Base-by-base conservation (phyloP, 1,284 basidiomycete species). In the Agroathelia rolfsii region DNA sequence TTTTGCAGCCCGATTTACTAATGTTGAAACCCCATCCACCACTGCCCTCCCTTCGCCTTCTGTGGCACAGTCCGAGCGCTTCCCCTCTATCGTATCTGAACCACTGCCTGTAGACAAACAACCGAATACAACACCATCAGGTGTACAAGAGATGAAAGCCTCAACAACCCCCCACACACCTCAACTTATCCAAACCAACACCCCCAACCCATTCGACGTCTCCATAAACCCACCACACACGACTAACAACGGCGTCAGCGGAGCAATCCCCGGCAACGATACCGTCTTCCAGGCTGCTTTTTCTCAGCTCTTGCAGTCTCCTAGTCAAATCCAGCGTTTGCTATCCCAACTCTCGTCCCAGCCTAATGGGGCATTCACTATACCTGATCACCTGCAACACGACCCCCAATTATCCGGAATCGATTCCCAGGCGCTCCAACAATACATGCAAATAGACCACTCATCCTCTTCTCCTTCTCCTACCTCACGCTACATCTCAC, bases 261-360 rank as follows among this genome's bases (percentile, higher is more conserved):
- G n/a, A n/a, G n/a, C n/a, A n/a, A n/a, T n/a, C n/a, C n/a, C n/a
- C n/a, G n/a, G n/a, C n/a, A n/a, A n/a, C n/a, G 68, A 76, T 29
- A 62, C 63, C 8, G 59, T 76, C 13, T 59, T 83, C 38, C 74
- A 80, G 41, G 61, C 68, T 3, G 67, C 77, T 2, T 62, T 85
- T 24, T 68, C 70, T 12, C 64, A 66, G 13, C 53, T 78, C 33
- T 63, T 77, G 29, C 69, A 75, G 28, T 72, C 73, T 0, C 79
- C 81, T 0, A 57, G 59, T 2, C 77, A 83, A 41, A 65, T 87
- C 37, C 79, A 85, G 42, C 74, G 76, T 42, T 62, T 88, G 29
- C 59, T 87, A 32, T 66, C 73, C 19, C 68, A 73, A 0, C 56
- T 81, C 22, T 55, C 62, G 6, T 43, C 55, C 8, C 63, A 68